Percentiles rank a stretch among this genome's conserved stretches.
These are phyloP conservation scores for Thalassiosira profunda DNA, from an alignment of 108 stramenopile genomes.

Conservation along the genomic window DNA sequence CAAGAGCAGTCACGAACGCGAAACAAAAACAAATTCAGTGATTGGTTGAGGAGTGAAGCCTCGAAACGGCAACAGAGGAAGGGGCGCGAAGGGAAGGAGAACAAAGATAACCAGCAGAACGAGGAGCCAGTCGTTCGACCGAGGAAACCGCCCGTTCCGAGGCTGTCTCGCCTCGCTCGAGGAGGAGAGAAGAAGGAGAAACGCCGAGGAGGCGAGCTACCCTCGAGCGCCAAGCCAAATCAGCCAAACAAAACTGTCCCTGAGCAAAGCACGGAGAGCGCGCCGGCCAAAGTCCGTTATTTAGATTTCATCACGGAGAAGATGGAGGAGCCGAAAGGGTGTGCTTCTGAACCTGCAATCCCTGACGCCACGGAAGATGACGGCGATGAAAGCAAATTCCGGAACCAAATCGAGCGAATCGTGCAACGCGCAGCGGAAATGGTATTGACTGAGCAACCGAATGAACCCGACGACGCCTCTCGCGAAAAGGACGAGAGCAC, in stretches of 20 bases:
- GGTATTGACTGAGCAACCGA: conserved; percentile 10
- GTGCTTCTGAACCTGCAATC: background rate
- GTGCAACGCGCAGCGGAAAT: conserved; percentile 30
- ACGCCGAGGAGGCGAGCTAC: background rate
- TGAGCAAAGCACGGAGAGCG: background rate
- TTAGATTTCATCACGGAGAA: conserved; percentile 30
- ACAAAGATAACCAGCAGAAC: background rate
- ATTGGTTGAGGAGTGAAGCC: conserved; percentile 12
- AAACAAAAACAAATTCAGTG: conserved; percentile 18
- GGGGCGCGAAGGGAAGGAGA: background rate
- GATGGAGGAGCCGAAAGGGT: background rate
- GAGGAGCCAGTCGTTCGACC: background rate
- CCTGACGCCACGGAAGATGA: background rate
- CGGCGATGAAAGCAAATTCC: conserved; percentile 22
- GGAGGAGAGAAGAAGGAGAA: conserved; percentile 4
- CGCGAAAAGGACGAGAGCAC: background rate
- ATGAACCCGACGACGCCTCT: background rate
- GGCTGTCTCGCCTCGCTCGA: conserved; percentile 17
- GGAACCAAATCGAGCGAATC: conserved; percentile 24
- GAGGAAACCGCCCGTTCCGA: conserved; percentile 29
- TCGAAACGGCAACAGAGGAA: conserved; percentile 7
- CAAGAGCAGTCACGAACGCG: conserved; percentile 4
- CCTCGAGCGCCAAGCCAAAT: background rate
- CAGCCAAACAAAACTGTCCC: background rate
- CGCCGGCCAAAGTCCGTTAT: background rate